These are phyloP conservation scores for Wallacemonas sp. DNA, from an alignment of 208 protist species.

Conservation along the genomic window DNA sequence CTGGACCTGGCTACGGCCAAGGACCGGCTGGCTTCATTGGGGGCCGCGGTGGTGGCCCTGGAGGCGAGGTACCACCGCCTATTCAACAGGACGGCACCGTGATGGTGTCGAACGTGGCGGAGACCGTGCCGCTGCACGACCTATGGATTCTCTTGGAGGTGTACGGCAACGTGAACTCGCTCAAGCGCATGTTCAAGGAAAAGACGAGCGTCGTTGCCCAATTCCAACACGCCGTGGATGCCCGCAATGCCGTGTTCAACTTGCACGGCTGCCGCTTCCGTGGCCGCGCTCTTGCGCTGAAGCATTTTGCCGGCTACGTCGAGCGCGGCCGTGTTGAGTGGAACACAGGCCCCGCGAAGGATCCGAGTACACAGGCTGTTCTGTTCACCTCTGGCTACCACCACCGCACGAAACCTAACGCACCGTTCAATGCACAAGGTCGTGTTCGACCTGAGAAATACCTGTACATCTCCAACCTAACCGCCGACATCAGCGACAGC, in stretches of 20 bases:
- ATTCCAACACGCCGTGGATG: conserved; percentile 76
- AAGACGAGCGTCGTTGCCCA: conserved; percentile 75
- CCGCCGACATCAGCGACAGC: conserved; percentile 58
- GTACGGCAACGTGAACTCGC: conserved; percentile 85
- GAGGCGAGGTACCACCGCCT: conserved; percentile 7
- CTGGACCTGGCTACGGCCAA: background rate
- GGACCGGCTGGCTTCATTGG: conserved; percentile 11
- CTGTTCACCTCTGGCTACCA: conserved; percentile 74
- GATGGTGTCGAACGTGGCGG: conserved; percentile 64
- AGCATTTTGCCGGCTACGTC: conserved; percentile 74
- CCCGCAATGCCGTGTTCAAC: conserved; percentile 63
- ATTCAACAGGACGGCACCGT: conserved; percentile 44
- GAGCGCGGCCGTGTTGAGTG: conserved; percentile 70
- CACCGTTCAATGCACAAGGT: conserved; percentile 67
- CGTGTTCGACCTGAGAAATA: conserved; percentile 68
- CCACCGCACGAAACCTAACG: conserved; percentile 72
- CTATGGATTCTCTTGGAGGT: conserved; percentile 90
- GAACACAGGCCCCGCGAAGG: conserved; percentile 70
- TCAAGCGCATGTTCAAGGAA: conserved; percentile 77
- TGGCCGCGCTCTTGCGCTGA: conserved; percentile 53
- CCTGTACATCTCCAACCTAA: conserved; percentile 82
- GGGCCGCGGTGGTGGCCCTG: conserved; percentile 26
- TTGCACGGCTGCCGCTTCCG: conserved; percentile 77
- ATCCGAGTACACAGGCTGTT: conserved; percentile 60
- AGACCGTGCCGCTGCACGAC: conserved; percentile 70